phyloP scores from a whole-genome alignment of 805 yeast species.

The Wickerhamomyces kurtzmanii region DNA sequence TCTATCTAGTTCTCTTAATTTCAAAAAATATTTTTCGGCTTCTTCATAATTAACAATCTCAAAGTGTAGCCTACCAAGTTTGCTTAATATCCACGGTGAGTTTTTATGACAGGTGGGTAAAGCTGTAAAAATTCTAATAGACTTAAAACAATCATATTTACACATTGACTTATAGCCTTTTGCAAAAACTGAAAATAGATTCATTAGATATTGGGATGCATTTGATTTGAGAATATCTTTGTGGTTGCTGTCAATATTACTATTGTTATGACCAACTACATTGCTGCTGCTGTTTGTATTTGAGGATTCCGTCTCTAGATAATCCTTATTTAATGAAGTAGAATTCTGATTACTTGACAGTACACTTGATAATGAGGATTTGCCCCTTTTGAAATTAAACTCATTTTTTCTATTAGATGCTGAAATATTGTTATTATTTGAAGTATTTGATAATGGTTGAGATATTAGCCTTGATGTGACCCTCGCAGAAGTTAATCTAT shows the following conservation, averaged over 20 bases:
- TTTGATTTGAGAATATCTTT: constrained; percentile 2
- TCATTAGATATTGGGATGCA: constrained; percentile 32
- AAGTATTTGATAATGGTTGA: constrained; percentile 20
- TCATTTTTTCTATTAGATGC: constrained; percentile 1
- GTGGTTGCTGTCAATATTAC: neutral
- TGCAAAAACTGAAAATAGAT: constrained; percentile 44
- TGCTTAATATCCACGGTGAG: constrained; percentile 81
- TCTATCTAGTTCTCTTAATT: constrained; percentile 60
- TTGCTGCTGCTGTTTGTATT: neutral
- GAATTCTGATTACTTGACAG: constrained; percentile 1
- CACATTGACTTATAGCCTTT: constrained; percentile 51
- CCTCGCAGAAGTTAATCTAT: constrained; percentile 29
- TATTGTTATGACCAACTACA: constrained; percentile 1
- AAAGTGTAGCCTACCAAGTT: constrained; percentile 72
- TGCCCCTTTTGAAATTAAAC: constrained; percentile 5
- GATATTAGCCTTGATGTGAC: constrained; percentile 38
- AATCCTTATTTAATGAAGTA: neutral
- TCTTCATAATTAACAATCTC: constrained; percentile 82
- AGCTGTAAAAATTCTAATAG: constrained; percentile 56
- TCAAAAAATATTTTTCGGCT: constrained; percentile 52
- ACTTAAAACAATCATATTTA: constrained; percentile 69
- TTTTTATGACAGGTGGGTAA: constrained; percentile 54
- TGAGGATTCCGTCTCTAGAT: no score
- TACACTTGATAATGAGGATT: neutral
- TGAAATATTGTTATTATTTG: neutral